These are phyloP conservation scores for Aaosphaeria arxii DNA, from an alignment of 2,329 filamentous ascomycete species.

Conservation along the genomic window DNA sequence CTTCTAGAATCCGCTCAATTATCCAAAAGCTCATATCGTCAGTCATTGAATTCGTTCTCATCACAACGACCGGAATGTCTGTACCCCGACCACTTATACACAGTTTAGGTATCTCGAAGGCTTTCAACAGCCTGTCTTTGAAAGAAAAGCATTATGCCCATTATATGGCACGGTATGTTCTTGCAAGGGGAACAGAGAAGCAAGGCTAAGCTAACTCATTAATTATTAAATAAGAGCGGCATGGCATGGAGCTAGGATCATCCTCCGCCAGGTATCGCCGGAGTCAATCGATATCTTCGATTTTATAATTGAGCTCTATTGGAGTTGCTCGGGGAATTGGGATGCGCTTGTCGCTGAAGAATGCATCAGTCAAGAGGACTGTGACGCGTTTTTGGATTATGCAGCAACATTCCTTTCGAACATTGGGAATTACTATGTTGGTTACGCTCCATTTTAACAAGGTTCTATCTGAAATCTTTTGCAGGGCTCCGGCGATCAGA, in stretches of 20 bases:
- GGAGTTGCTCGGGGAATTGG: constrained; percentile 68
- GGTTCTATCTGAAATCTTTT: not conserved
- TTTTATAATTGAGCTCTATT: constrained; percentile 72
- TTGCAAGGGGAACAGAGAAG: not conserved
- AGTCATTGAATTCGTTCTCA: too few relatives aligned
- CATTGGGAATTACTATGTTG: constrained; percentile 65
- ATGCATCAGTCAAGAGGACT: constrained; percentile 52
- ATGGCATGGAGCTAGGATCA: constrained; percentile 64
- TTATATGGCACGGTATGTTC: not conserved
- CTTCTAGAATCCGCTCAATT: too few relatives aligned
- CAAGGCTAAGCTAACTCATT: not conserved
- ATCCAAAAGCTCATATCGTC: too few relatives aligned
- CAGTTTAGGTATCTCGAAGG: not conserved
- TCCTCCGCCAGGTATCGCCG: constrained; percentile 76
- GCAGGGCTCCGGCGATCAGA: constrained; percentile 81
- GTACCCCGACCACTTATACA: not conserved
- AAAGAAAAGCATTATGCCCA: not conserved
- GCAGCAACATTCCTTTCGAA: constrained; percentile 77
- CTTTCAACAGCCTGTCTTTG: not conserved
- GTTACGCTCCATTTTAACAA: constrained; percentile 1
- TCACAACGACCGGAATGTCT: too few relatives aligned
- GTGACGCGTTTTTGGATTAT: constrained; percentile 72
- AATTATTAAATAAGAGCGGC: constrained; percentile 8
- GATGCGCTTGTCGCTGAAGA: constrained; percentile 62
- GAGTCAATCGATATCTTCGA: constrained; percentile 81